These are phyloP conservation scores for Xerocomus spinulosus DNA, from an alignment of 768 basidiomycete species.

Conservation along the genomic window DNA sequence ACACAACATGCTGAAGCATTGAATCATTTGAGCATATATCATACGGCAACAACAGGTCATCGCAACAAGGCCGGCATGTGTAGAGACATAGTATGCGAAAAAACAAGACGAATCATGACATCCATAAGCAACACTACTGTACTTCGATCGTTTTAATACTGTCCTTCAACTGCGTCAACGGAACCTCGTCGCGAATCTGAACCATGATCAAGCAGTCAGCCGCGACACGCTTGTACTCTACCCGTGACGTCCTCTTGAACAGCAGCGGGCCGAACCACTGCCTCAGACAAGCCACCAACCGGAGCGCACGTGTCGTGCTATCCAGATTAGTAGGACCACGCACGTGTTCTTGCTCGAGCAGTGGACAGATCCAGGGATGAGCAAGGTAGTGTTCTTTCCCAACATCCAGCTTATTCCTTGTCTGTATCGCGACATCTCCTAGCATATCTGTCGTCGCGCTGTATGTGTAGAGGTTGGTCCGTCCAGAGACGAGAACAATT, in stretches of 20 bases:
- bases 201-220: slow-evolving; percentile 7
- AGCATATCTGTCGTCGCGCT: neutral
- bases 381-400: neutral
- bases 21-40: no score
- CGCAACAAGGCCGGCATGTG: no score
- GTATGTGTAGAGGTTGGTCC: neutral
- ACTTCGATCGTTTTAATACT: neutral
- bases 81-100: no score
- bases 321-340: neutral
- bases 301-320: neutral
- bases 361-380: slow-evolving; percentile 13
- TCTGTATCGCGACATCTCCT: slow-evolving; percentile 6
- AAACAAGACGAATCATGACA: no score
- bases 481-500: neutral
- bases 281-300: slow-evolving; percentile 1
- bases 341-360: slow-evolving; percentile 4
- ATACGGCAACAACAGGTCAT: no score
- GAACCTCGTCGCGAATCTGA: neutral
- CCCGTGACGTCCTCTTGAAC: neutral
- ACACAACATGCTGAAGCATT: no score
- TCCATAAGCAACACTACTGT: neutral
- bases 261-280: slow-evolving; percentile 9
- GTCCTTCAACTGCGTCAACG: neutral
- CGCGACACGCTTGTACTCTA: slow-evolving; percentile 12
- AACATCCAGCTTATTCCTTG: neutral